Evolutionary conservation across 495 filamentous ascomycete species (phyloP), one percentile per base, ranked within the genome.

Genomic region (Alectoria sarmentosa): DNA sequence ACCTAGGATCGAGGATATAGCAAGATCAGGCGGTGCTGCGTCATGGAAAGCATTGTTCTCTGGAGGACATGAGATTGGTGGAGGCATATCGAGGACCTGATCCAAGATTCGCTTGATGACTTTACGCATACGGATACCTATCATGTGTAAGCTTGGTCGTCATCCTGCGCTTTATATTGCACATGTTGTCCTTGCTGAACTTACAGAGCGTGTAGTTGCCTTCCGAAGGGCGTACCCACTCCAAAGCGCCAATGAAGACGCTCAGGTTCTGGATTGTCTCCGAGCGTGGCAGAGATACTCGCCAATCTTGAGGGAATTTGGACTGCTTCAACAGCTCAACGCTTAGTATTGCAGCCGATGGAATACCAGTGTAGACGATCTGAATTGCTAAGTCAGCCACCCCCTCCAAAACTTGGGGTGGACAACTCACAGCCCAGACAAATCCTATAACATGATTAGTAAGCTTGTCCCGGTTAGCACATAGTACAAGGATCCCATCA

Each of bases 261-360:
- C 84, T 86, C 10, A 88, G 76, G 61, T 86, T 84, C 52, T 86
- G 86, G 41, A 87, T 84, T 14, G 83, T 76, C 66, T 85, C 82
- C 1, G 86, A 84, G 21, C 84, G 79, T 0, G 84, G 83, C 6
- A 83, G 72, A 61, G 76, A 62, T 38, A 76, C 64, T 32, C 67
- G 57, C 58, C 74, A 67, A 52, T 76, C 69, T 6, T 73, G 68
- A 0, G 75, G 71, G 6, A 74, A 71, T 63, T 82, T 79, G 17
- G 80, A 80, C 64, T 86, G 83, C 56, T 78, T 82, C 10, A 86
- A 73, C 17, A 88, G 78, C 67, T 89, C 86, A 54, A 87, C 76
- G 32, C 82, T 80, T 23, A 88, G 78, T 57, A 86, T 81, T 11
- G 83, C 82, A 4, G 84, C 84, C 19, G 77, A 75, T 4, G 82